Base-by-base conservation (phyloP, 106 monocot species). In the Dendrobium huoshanense region DNA sequence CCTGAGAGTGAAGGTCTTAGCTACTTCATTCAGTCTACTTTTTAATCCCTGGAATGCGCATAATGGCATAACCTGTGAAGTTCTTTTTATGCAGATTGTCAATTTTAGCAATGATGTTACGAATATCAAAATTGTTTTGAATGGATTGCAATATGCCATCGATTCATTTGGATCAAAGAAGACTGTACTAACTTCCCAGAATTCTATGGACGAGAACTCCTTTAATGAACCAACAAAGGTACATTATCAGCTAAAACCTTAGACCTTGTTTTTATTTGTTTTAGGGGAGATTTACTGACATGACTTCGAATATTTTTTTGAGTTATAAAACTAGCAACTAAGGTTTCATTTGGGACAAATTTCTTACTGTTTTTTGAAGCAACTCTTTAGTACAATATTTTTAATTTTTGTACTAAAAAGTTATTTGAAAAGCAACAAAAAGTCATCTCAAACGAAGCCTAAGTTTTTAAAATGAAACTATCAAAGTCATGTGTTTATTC, bases 161-260 rank as follows among this genome's bases (percentile, higher is more conserved):
- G 70, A 86, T 76, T 67, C 82, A 56, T 58, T 15, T 41, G 91
- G 85, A 72, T 92, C 94, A 55, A 86, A 80, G 54, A 88, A 82
- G 56, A 92, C 89, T 8, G 56, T 87, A 4, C 89, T 98, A 18
- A 95, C 88, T 9, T 94, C 94, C 9, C 73, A 73, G 45, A 75
- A 82, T 70, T 55, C 88, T 75, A 87, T 67, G 84, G 98, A 94
- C 86, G 98, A 92, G 78, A 98, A 98, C 79, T 92, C 98, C 31
- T 98, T 98, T 77, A 67, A 65, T 29, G 68, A 75, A 67, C 95
- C 98, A 78, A 82, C 88, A 13, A 98, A 95, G 98, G 92, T 95
- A 81, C 44, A 25, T 29, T 25, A 22, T 41, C 51, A 13, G 51
- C 10, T 51, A 51, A 51, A 51, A 15, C 51, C 51, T 51, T 51